These are phyloP conservation scores for Tulasnella sp. DNA, from an alignment of 768 basidiomycete species.

Conservation along the genomic window DNA sequence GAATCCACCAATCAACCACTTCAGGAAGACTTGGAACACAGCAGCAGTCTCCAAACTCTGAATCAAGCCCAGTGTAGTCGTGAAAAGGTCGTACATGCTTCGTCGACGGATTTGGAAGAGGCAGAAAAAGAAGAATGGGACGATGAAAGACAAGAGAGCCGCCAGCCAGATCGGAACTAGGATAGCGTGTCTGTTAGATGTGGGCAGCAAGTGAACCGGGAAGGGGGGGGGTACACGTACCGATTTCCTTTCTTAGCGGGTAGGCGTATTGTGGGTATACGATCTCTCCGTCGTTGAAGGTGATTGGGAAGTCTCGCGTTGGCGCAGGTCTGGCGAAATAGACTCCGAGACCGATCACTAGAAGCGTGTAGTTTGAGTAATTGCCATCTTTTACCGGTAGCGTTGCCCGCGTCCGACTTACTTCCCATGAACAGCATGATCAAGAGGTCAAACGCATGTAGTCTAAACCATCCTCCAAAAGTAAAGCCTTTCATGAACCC, in stretches of 20 bases:
- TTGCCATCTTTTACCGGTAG: not conserved
- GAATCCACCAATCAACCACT: constrained; percentile 58
- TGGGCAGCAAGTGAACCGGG: not conserved
- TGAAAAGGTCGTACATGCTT: constrained; percentile 52
- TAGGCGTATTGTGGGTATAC: constrained; percentile 60
- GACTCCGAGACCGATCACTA: constrained; percentile 52
- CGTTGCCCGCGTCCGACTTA: constrained; percentile 32
- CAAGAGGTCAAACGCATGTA: constrained; percentile 57
- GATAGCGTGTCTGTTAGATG: not conserved
- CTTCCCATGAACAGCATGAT: constrained; percentile 64
- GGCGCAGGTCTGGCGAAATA: constrained; percentile 51
- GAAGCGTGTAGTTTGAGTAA: not conserved
- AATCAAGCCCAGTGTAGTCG: constrained; percentile 58
- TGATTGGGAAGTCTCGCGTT: constrained; percentile 51
- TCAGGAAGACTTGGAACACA: constrained; percentile 54
- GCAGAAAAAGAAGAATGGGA: constrained; percentile 59
- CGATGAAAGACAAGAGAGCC: constrained; percentile 57
- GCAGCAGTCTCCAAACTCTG: constrained; percentile 47
- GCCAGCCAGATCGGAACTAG: constrained; percentile 56
- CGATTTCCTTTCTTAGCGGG: constrained; percentile 55
- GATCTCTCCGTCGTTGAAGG: constrained; percentile 53
- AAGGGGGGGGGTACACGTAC: not conserved
- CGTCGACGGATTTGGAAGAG: constrained; percentile 59
- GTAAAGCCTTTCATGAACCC: constrained; percentile 40
- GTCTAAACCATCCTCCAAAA: constrained; percentile 50